phyloP scores from a whole-genome alignment of 495 filamentous ascomycete species.

The Tuber aestivum region DNA sequence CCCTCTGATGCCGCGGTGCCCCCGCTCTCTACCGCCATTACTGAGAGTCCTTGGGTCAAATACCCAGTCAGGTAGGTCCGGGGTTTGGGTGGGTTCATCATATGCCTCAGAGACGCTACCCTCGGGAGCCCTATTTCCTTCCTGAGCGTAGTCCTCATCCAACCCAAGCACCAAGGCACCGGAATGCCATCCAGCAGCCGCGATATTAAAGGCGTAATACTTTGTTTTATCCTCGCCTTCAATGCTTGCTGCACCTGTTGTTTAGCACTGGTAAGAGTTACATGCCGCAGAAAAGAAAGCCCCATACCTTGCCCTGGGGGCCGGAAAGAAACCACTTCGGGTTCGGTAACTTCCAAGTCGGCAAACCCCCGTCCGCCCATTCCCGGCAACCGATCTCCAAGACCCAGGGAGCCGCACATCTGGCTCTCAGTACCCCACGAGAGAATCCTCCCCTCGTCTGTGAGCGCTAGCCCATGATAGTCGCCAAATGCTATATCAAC shows the following conservation, averaged over 20 bases:
- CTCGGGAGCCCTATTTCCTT: not conserved
- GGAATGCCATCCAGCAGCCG: slow-evolving; percentile 41
- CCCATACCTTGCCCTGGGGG: not conserved
- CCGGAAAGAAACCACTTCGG: not conserved
- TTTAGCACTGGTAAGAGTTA: not conserved
- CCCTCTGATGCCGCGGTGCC: slow-evolving; percentile 21
- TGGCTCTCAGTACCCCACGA: slow-evolving; percentile 37
- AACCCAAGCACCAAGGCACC: slow-evolving; percentile 28
- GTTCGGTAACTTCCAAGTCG: slow-evolving; percentile 14
- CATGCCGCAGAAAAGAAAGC: not conserved
- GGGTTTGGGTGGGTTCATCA: not conserved
- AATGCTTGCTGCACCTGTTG: not conserved
- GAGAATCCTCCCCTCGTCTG: slow-evolving; percentile 32
- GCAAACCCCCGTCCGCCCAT: not conserved
- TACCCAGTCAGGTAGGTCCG: not conserved
- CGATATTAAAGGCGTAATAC: slow-evolving; percentile 29
- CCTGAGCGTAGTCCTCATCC: not conserved
- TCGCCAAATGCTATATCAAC: slow-evolving; percentile 40
- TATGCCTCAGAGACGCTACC: not conserved
- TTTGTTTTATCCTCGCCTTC: slow-evolving; percentile 13
- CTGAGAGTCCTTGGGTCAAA: slow-evolving; percentile 16
- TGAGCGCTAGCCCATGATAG: slow-evolving; percentile 39
- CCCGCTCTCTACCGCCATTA: slow-evolving; percentile 8
- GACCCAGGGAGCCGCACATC: slow-evolving; percentile 35
- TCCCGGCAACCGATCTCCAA: slow-evolving; percentile 20